These are phyloP conservation scores for Aspergillus carlsbadensis DNA, from an alignment of 495 filamentous ascomycete species.

Conservation along the genomic window DNA sequence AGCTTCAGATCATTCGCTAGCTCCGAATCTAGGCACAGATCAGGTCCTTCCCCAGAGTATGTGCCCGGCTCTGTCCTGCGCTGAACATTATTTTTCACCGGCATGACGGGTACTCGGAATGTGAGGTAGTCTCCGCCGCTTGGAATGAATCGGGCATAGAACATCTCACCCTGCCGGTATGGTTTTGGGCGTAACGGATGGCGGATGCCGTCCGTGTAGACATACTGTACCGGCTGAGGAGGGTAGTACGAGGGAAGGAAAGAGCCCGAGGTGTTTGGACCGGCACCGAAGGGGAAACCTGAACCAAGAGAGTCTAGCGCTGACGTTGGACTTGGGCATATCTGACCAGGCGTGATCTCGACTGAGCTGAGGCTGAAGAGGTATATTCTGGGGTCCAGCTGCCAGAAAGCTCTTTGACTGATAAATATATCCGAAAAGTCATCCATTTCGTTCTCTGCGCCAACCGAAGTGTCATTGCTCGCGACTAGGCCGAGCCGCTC, in stretches of 20 bases:
- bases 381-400: slow-evolving; percentile 2
- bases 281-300: slow-evolving; percentile 2
- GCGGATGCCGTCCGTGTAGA: background rate
- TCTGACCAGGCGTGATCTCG: background rate
- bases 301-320: background rate
- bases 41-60: background rate
- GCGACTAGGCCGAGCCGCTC: background rate
- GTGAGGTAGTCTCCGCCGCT: background rate
- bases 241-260: slow-evolving; percentile 1
- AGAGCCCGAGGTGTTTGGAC: background rate
- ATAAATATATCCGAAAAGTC: background rate
- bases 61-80: background rate
- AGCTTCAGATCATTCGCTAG: background rate
- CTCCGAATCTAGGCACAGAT: background rate
- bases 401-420: background rate
- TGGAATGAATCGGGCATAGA: background rate
- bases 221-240: background rate
- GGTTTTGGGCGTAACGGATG: background rate
- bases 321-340: background rate
- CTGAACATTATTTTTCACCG: background rate
- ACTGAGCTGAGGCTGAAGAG: slow-evolving; percentile 3
- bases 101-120: background rate
- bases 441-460: background rate
- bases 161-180: background rate
- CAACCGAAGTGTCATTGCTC: background rate